phyloP scores from a whole-genome alignment of 2,329 filamentous ascomycete genomes.

The Fusarium mexicanum region DNA sequence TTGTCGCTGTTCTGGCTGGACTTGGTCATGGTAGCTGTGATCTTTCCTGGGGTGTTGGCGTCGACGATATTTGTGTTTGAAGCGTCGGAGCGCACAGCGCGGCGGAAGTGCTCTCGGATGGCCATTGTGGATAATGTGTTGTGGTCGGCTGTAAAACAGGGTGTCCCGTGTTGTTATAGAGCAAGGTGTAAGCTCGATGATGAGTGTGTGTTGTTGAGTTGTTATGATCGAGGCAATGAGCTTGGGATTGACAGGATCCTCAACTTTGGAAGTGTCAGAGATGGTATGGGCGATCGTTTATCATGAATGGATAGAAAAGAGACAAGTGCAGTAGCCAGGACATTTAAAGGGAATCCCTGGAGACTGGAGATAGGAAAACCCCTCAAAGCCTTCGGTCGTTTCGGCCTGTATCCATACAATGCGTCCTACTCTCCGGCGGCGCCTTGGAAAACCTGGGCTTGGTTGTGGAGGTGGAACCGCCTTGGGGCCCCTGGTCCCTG shows the following conservation, averaged over 20 bases:
- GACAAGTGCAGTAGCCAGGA: slow-evolving; percentile 25
- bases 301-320: slow-evolving; percentile 17
- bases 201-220: slow-evolving; percentile 3
- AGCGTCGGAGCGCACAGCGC: slow-evolving; percentile 51
- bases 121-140: slow-evolving; percentile 48
- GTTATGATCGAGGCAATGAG: slow-evolving; percentile 2
- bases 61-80: slow-evolving; percentile 47
- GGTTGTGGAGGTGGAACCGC: slow-evolving; percentile 35
- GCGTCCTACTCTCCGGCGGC: slow-evolving; percentile 28
- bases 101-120: slow-evolving; percentile 55
- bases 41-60: slow-evolving; percentile 44
- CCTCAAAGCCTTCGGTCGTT: slow-evolving; percentile 41
- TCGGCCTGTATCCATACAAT: slow-evolving; percentile 30
- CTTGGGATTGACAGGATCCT: slow-evolving; percentile 17
- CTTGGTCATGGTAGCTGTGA: slow-evolving; percentile 43
- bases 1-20: slow-evolving; percentile 42
- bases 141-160: background rate
- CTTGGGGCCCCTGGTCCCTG: slow-evolving; percentile 13
- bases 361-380: slow-evolving; percentile 39
- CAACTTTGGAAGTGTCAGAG: background rate
- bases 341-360: slow-evolving; percentile 35
- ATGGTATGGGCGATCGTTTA: slow-evolving; percentile 15
- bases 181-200: background rate
- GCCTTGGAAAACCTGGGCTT: slow-evolving; percentile 38
- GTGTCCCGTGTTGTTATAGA: slow-evolving; percentile 2